phyloP scores from a whole-genome alignment of 1,284 basidiomycete genomes.

The Tylopilus orsonianus region DNA sequence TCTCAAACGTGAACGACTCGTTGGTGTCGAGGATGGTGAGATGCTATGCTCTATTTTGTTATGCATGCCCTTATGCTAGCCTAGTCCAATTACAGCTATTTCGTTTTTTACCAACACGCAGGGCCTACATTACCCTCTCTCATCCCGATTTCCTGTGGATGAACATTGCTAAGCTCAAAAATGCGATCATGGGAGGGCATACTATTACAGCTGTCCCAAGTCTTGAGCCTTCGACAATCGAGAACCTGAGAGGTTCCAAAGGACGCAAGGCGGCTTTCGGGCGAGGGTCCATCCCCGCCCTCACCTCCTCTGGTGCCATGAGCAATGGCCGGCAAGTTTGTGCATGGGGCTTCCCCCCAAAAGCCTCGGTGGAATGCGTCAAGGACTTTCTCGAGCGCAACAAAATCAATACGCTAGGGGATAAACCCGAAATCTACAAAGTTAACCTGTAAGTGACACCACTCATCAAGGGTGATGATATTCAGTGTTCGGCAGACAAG shows the following conservation, averaged over 20 bases:
- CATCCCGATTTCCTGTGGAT: slow-evolving; percentile 42
- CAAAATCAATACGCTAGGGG: slow-evolving; percentile 41
- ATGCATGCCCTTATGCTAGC: slow-evolving; percentile 10
- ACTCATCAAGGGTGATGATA: neutral
- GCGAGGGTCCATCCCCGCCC: slow-evolving; percentile 36
- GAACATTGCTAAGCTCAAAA: slow-evolving; percentile 44
- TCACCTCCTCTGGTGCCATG: slow-evolving; percentile 53
- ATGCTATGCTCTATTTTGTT: neutral
- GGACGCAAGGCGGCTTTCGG: slow-evolving; percentile 43
- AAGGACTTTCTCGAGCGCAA: slow-evolving; percentile 43
- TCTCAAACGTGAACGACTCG: slow-evolving; percentile 44
- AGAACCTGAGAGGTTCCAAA: slow-evolving; percentile 41
- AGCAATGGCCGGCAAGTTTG: slow-evolving; percentile 54
- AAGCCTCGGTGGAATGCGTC: slow-evolving; percentile 37
- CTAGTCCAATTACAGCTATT: slow-evolving; percentile 63
- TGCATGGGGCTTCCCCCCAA: slow-evolving; percentile 61
- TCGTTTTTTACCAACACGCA: slow-evolving; percentile 56
- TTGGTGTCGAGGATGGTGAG: slow-evolving; percentile 56
- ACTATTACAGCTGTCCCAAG: slow-evolving; percentile 20
- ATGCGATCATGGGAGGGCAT: slow-evolving; percentile 44
- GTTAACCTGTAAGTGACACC: slow-evolving; percentile 47
- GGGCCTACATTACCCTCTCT: slow-evolving; percentile 53
- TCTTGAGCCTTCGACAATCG: slow-evolving; percentile 18
- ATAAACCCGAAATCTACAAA: slow-evolving; percentile 45
- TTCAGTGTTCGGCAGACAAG: slow-evolving; percentile 33